phyloP scores from a whole-genome alignment of 352 stramenopile genomes.

The Pythium apleroticum region DNA sequence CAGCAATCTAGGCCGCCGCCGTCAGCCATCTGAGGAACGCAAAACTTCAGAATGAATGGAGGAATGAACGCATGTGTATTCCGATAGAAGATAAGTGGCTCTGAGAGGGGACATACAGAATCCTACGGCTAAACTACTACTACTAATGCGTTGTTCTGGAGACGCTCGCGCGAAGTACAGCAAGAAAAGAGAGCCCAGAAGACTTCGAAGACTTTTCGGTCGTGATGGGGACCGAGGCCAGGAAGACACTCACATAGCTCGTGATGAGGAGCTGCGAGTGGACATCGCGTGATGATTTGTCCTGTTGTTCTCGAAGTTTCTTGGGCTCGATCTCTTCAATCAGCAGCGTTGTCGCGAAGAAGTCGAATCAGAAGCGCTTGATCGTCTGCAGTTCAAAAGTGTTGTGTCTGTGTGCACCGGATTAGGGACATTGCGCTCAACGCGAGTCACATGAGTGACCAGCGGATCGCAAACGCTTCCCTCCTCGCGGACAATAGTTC shows the following conservation, averaged over 20 bases:
- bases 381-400: background rate
- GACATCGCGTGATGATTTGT: background rate
- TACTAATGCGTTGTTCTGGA: background rate
- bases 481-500: background rate
- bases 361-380: background rate
- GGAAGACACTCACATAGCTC: conserved; percentile 4
- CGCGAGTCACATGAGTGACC: conserved; percentile 10
- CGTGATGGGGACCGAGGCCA: conserved; percentile 25
- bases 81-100: conserved; percentile 1
- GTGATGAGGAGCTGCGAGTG: conserved; percentile 24
- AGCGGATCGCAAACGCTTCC: conserved; percentile 37
- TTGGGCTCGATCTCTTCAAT: background rate
- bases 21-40: background rate
- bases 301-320: background rate
- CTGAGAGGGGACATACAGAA: conserved; percentile 1
- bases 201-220: background rate
- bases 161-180: background rate
- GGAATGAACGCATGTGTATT: conserved; percentile 7
- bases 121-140: conserved; percentile 1
- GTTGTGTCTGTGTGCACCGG: background rate
- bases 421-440: conserved; percentile 32
- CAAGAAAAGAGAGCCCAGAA: background rate
- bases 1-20: background rate
- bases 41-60: background rate
- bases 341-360: background rate